These are phyloP conservation scores for Diaporthe citri DNA, from an alignment of 2,329 filamentous ascomycete species.

Conservation along the genomic window DNA sequence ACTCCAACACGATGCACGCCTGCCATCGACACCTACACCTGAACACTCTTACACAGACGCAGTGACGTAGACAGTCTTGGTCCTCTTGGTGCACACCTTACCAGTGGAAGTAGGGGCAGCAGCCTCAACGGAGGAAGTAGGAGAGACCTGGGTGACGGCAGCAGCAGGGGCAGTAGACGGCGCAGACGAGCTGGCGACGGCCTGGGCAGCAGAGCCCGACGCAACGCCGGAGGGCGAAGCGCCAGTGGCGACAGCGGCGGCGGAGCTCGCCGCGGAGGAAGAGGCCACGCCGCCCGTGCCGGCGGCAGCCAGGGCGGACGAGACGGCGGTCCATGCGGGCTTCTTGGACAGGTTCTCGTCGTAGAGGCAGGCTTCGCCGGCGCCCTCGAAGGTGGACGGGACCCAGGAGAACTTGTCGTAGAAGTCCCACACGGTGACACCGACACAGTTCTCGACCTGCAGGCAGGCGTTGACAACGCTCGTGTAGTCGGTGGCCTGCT, in stretches of 20 bases:
- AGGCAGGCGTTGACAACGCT: slow-evolving; percentile 53
- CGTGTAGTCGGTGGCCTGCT: slow-evolving; percentile 62
- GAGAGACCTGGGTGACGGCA: not conserved
- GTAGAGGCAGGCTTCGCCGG: slow-evolving; percentile 54
- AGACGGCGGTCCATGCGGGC: slow-evolving; percentile 53
- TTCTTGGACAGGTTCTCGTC: slow-evolving; percentile 54
- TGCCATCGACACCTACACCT: not conserved
- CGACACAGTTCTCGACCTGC: slow-evolving; percentile 53
- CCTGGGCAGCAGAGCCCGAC: slow-evolving; percentile 6
- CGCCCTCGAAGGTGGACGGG: slow-evolving; percentile 52
- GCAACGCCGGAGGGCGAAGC: not conserved
- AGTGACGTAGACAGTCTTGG: slow-evolving; percentile 39
- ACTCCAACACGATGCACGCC: not conserved
- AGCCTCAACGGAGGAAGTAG: slow-evolving; percentile 7
- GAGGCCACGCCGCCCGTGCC: slow-evolving; percentile 40
- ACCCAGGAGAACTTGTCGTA: slow-evolving; percentile 58
- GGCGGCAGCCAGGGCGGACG: slow-evolving; percentile 52
- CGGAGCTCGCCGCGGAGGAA: slow-evolving; percentile 20
- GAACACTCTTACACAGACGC: slow-evolving; percentile 25
- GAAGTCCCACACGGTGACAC: slow-evolving; percentile 58
- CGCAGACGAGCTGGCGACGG: not conserved
- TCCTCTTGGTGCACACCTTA: slow-evolving; percentile 37
- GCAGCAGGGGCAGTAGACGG: not conserved
- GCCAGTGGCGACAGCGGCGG: slow-evolving; percentile 7
- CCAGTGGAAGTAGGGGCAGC: slow-evolving; percentile 2